phyloP scores from a whole-genome alignment of 345 rosid species.

The Arabidopsis suecica region DNA sequence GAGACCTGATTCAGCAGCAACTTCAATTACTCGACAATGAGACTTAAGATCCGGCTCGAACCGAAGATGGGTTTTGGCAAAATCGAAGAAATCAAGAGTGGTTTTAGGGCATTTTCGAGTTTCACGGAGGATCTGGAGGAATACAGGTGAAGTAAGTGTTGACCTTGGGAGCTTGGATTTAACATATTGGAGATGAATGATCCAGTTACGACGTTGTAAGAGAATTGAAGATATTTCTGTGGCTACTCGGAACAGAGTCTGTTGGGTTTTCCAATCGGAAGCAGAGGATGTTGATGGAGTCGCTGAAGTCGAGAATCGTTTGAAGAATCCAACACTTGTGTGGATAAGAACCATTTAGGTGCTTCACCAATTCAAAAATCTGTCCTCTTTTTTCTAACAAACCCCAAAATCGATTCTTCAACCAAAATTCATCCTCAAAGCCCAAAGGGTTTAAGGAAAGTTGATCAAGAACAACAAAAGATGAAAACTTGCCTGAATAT shows the following conservation, averaged over 20 bases:
- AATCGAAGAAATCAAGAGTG: conserved; percentile 66
- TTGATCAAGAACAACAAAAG: background rate
- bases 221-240: conserved; percentile 64
- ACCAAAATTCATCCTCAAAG: background rate
- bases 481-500: background rate
- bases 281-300: conserved; percentile 38
- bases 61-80: conserved; percentile 52
- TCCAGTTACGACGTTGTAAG: conserved; percentile 61
- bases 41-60: conserved; percentile 65
- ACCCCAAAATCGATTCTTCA: background rate
- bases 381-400: background rate
- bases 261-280: conserved; percentile 58
- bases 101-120: conserved; percentile 52
- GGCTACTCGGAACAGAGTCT: conserved; percentile 49
- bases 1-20: conserved; percentile 46
- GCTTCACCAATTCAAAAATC: conserved; percentile 4
- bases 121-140: conserved; percentile 59
- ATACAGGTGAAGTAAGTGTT: conserved; percentile 54
- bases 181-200: conserved; percentile 49
- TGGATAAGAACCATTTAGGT: conserved; percentile 30
- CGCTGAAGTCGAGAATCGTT: conserved; percentile 50
- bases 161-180: conserved; percentile 47
- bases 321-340: conserved; percentile 24
- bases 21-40: conserved; percentile 52
- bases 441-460: background rate